A percentile compares a stretch with the other conserved stretches of the same genome.
phyloP scores from a whole-genome alignment of 2,329 filamentous ascomycete genomes.

The Aspergillus tanneri region DNA sequence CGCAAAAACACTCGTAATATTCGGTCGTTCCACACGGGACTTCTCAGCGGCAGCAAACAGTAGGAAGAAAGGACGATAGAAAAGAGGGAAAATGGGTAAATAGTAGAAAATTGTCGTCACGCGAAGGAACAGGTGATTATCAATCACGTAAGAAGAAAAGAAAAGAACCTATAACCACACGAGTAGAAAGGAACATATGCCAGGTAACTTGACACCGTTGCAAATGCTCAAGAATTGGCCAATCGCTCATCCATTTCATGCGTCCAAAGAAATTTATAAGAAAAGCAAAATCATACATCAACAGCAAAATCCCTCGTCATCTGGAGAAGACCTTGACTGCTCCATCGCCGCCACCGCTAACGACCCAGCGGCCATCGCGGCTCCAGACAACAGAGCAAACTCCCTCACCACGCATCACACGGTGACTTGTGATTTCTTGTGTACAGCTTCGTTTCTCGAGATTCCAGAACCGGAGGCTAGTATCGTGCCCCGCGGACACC shows the following conservation, averaged over 20 bases:
- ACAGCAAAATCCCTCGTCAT: conserved; percentile 30
- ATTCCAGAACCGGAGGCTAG: conserved; percentile 93
- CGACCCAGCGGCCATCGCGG: conserved; percentile 89
- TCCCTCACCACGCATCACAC: conserved; percentile 92
- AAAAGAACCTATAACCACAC: conserved; percentile 28
- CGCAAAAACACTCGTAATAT: conserved; percentile 3
- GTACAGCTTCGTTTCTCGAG: conserved; percentile 93
- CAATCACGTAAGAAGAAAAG: conserved; percentile 17
- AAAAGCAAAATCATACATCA: conserved; percentile 30
- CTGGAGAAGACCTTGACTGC: conserved; percentile 82
- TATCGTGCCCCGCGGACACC: conserved; percentile 93
- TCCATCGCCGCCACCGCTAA: conserved; percentile 91
- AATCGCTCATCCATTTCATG: conserved; percentile 39
- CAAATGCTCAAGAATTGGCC: conserved; percentile 39
- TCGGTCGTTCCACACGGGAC: background rate
- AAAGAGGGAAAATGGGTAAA: conserved; percentile 2
- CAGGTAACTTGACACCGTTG: conserved; percentile 36
- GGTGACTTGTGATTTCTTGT: conserved; percentile 90
- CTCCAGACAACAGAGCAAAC: conserved; percentile 96
- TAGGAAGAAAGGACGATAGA: background rate
- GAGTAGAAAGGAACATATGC: conserved; percentile 34
- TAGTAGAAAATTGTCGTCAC: background rate
- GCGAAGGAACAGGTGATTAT: conserved; percentile 6
- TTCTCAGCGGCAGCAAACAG: conserved; percentile 1
- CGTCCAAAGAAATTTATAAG: conserved; percentile 27